Evolutionary conservation across 345 rosid species (phyloP).

Genomic region (Psidium friedrichsthalianum): DNA sequence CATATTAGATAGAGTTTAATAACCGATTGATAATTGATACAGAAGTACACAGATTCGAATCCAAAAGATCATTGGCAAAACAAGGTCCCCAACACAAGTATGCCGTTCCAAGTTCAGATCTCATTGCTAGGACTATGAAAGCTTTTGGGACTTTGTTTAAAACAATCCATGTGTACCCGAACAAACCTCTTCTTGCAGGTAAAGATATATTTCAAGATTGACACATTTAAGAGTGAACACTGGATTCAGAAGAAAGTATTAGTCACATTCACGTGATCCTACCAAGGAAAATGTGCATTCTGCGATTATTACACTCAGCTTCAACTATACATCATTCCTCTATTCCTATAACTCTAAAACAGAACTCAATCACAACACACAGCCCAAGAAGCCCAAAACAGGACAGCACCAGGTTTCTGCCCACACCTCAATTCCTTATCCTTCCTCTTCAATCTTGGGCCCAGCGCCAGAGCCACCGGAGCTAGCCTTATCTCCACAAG

Average conservation of each 20-base stretch:
- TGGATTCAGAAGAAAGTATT: neutral
- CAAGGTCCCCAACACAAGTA: neutral
- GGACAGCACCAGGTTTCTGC: neutral
- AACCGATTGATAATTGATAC: neutral
- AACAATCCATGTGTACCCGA: neutral
- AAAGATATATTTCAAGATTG: neutral
- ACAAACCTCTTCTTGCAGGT: neutral
- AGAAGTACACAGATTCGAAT: neutral
- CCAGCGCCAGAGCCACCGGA: neutral
- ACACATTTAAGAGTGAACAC: neutral
- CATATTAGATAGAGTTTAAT: neutral
- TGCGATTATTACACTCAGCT: neutral
- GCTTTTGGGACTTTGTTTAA: neutral
- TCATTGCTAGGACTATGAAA: neutral
- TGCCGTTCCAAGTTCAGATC: neutral
- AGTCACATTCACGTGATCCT: neutral
- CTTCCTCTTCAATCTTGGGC: conserved; percentile 12
- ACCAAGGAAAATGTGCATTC: neutral
- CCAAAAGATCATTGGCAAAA: neutral
- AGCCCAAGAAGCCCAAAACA: neutral
- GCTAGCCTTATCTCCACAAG: neutral
- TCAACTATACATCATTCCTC: neutral
- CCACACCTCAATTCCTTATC: neutral
- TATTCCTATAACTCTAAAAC: neutral
- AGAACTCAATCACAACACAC: neutral